phyloP scores from a whole-genome alignment of 139 green algal genomes.

The Ettlia oleoabundans region DNA sequence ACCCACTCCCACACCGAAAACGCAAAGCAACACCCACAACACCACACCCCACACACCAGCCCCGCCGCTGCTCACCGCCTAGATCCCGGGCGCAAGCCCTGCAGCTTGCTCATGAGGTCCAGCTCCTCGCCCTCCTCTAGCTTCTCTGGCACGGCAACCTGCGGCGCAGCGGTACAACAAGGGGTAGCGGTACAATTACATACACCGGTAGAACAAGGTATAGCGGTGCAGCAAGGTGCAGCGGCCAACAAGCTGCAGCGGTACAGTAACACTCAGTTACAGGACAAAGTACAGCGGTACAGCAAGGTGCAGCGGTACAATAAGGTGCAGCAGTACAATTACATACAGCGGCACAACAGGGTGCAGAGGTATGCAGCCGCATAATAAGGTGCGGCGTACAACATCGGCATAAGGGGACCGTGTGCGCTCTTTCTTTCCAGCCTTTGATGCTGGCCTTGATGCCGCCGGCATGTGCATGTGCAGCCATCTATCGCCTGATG shows the following conservation, averaged over 20 bases:
- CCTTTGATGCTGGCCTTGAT: neutral
- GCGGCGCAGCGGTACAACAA: neutral
- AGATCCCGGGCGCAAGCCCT: slow-evolving; percentile 33
- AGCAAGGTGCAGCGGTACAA: neutral
- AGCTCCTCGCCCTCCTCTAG: slow-evolving; percentile 24
- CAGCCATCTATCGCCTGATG: no score
- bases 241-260: neutral
- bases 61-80: slow-evolving; percentile 6
- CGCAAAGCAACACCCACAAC: no score
- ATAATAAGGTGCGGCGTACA: no score
- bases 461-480: neutral
- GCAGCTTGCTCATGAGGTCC: slow-evolving; percentile 33
- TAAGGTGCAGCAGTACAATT: neutral
- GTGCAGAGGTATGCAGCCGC: neutral
- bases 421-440: no score
- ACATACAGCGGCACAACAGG: no score
- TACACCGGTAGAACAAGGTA: neutral
- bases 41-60: no score
- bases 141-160: neutral
- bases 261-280: neutral
- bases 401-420: no score
- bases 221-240: neutral
- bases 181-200: neutral
- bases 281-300: neutral
- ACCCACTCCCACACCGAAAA: neutral